Base-by-base conservation (phyloP, 169 alveolate genomes). In the Eimeria praecox region DNA sequence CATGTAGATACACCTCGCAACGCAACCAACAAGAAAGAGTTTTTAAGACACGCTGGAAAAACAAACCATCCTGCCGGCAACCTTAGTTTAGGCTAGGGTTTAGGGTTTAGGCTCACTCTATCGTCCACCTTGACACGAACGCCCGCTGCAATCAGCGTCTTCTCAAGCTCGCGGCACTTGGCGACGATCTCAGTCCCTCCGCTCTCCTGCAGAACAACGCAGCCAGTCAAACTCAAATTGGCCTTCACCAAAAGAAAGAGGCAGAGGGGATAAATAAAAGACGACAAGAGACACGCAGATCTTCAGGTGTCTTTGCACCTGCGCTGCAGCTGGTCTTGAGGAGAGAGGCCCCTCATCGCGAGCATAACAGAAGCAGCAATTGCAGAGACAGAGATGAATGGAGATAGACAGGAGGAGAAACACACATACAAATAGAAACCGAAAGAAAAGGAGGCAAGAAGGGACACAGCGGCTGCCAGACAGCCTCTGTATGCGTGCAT, bases 101-200 rank as follows among this genome's bases (percentile, higher is more conserved):
- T n/a, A n/a, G n/a, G n/a, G n/a, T n/a, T n/a, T n/a, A n/a, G n/a
- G n/a, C 96, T 73, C 52, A 95, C 96, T 62, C 96, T 62, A 62
- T 95, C 96, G 73, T 97, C 98, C 4, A 97, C 83, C 87, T 90
- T 77, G 30, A 77, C 97, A n/a, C 98, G 95, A 73, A 97, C 87
- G 46, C 97, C 98, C 14, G 93, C 96, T 35, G 92, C 93, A 54
- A 85, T 82, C 38, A 96, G 59, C 54, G 66, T 20, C 46, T 73
- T 38, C 59, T 94, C 90, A 30, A 97, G 62, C 33, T 94, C 97
- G 1, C 59, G 46, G 95, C 97, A 96, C 88, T 94, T 66, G n/a
- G 87, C 96, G 71, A 46, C 73, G 52, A 87, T 96, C 83, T 96
- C 97, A 44, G 90, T 95, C 40, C 87, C 90, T 18, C 93, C 96